Conservation (phyloP, 2,329 filamentous ascomycete genomes). For the Fusarium piperis region DNA sequence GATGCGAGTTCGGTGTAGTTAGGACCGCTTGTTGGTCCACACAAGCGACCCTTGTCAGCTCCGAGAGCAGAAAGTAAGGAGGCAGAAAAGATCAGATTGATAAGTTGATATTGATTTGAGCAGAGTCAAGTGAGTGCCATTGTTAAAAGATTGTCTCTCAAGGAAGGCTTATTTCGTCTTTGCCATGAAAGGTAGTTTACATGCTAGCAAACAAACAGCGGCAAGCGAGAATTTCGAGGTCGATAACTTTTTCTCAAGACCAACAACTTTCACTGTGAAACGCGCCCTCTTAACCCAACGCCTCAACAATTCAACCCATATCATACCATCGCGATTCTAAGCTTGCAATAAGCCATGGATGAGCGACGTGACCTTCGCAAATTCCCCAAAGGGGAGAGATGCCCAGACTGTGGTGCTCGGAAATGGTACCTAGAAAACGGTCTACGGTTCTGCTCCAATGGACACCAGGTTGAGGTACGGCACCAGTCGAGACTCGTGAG, state of each 20-base stretch:
- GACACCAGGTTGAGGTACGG: constrained; percentile 78
- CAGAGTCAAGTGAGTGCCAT: neutral
- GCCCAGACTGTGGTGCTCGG: constrained; percentile 74
- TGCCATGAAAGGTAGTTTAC: neutral
- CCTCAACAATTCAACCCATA: neutral
- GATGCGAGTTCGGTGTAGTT: neutral
- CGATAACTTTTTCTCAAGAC: constrained; percentile 19
- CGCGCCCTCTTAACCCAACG: neutral
- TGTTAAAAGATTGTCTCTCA: neutral
- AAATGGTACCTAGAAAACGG: constrained; percentile 81
- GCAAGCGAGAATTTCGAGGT: neutral
- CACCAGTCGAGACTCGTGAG: neutral
- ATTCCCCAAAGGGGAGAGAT: constrained; percentile 63
- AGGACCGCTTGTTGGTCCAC: neutral
- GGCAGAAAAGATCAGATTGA: neutral
- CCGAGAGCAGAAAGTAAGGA: neutral
- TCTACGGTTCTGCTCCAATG: constrained; percentile 80
- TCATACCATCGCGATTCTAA: neutral
- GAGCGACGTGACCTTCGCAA: constrained; percentile 56
- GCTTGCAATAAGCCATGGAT: constrained; percentile 48
- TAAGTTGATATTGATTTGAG: neutral
- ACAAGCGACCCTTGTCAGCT: neutral
- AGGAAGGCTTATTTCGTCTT: neutral
- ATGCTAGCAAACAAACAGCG: neutral
- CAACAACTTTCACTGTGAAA: neutral